Evolutionary conservation across 805 yeast genomes (phyloP).

Genomic region (Wickerhamiella sorbophila): DNA sequence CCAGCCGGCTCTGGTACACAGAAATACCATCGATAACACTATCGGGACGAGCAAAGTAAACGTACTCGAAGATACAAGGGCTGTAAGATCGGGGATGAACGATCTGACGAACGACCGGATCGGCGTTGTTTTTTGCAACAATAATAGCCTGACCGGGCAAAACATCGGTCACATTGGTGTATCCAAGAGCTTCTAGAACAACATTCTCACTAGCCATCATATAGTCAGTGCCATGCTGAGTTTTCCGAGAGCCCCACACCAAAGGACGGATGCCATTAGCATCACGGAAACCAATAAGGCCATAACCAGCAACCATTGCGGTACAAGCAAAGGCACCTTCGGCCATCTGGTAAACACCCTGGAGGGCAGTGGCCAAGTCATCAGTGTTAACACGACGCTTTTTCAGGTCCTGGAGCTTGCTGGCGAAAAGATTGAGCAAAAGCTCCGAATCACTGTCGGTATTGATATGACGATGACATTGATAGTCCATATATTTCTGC

Average conservation of each 20-base stretch:
- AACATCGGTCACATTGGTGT: constrained; percentile 62
- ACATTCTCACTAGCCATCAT: constrained; percentile 95
- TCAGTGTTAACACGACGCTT: constrained; percentile 84
- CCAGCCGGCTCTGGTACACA: constrained; percentile 81
- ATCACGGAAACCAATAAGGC: constrained; percentile 89
- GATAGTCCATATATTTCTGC: constrained; percentile 72
- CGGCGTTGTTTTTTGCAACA: constrained; percentile 58
- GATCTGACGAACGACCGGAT: constrained; percentile 76
- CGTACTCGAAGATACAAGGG: constrained; percentile 95
- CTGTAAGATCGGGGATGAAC: constrained; percentile 65
- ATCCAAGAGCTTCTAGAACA: constrained; percentile 85
- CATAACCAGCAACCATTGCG: constrained; percentile 92
- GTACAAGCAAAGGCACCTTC: constrained; percentile 97
- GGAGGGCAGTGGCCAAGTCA: constrained; percentile 75
- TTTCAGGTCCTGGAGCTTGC: constrained; percentile 79
- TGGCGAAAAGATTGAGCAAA: constrained; percentile 76
- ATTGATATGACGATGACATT: constrained; percentile 91
- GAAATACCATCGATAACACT: constrained; percentile 93
- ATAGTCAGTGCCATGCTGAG: constrained; percentile 47
- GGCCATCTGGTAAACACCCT: constrained; percentile 64
- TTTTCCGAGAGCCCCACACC: constrained; percentile 66
- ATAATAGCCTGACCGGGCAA: constrained; percentile 95
- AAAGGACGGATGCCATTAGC: constrained; percentile 94
- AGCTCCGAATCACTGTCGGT: constrained; percentile 95
- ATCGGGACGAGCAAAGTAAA: constrained; percentile 96